Evolutionary conservation across 805 yeast genomes (phyloP), one percentile per base, ranked within the genome.

Genomic region (Huiozyma sinensis): DNA sequence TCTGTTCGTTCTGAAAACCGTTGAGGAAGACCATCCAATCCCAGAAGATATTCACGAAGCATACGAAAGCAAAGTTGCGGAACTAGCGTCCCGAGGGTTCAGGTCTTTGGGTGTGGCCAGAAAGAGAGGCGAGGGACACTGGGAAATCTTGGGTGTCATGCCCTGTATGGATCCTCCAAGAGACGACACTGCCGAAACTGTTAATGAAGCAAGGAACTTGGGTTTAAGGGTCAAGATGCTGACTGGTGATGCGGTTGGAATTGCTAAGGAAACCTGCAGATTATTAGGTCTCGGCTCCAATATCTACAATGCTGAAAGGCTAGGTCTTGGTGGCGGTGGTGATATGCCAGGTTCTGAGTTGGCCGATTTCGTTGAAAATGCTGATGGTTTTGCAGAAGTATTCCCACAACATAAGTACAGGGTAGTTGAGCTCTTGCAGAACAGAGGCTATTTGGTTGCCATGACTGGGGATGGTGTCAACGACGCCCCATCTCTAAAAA

Each of bases 401-500:
- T 87, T 87, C 92, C 96, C 96, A 58, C 95, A 87, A 77, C 95
- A 87, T 76, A 87, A 87, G 75, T 86, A 83, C 76, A 85, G 83
- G 67, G 95, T 89, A 64, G 96, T 87, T 70, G 95, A 86, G 75
- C 85, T 86, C 67, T 79, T 87, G 70, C 95, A 87, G 77, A 77
- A 82, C 68, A 82, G 95, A 78, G 95, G 95, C 72, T 86, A 83
- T 81, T 79, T 87, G 73, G 95, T 88, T 73, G 96, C 95, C 71
- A 87, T 87, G 96, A 87, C 96, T 76, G 96, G 96, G 83, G 96
- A 87, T 68, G 96, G 96, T 83, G 95, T 87, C 67, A 87, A 87
- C 77, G 96, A 87, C 73, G 95, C 95, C 60, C 96, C 96, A 65
- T 87, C 95, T 54, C 79, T 87, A 72, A 87, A 87, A 86, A 87